Conservation (phyloP, 1,284 basidiomycete genomes). For the Heterobasidion irregulare region DNA sequence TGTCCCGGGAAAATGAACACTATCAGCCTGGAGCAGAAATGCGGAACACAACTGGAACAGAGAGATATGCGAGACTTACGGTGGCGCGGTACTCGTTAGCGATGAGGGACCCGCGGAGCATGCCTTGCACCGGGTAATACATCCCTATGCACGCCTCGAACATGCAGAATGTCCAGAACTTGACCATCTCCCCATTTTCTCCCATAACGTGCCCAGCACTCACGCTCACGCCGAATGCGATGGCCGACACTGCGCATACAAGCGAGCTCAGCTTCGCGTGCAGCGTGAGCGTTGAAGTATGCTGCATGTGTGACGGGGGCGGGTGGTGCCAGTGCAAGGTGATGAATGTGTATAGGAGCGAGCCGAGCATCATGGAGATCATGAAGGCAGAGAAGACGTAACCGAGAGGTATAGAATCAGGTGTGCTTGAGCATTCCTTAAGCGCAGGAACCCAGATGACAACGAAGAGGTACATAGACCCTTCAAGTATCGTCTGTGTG, state of each 20-base stretch:
- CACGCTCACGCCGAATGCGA: slow-evolving; percentile 50
- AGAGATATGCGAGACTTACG: slow-evolving; percentile 27
- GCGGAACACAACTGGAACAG: not conserved
- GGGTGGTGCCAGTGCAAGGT: slow-evolving; percentile 26
- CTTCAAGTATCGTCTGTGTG: slow-evolving; percentile 72
- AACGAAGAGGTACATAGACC: slow-evolving; percentile 77
- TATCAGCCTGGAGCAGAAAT: not conserved
- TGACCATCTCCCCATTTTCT: slow-evolving; percentile 30
- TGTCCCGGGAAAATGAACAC: not conserved
- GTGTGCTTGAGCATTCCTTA: slow-evolving; percentile 42
- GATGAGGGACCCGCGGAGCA: slow-evolving; percentile 60
- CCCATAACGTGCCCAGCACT: slow-evolving; percentile 18
- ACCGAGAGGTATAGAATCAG: slow-evolving; percentile 48
- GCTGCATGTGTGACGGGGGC: slow-evolving; percentile 13
- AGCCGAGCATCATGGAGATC: slow-evolving; percentile 74
- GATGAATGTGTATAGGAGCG: slow-evolving; percentile 55
- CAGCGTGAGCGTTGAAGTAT: slow-evolving; percentile 34
- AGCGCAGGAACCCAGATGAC: slow-evolving; percentile 73
- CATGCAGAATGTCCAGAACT: slow-evolving; percentile 67
- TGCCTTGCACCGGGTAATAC: slow-evolving; percentile 73
- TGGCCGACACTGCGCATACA: slow-evolving; percentile 48
- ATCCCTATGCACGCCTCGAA: slow-evolving; percentile 73
- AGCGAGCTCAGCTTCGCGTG: slow-evolving; percentile 63
- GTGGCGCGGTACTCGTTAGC: slow-evolving; percentile 68
- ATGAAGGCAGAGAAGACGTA: slow-evolving; percentile 75